Conservation (phyloP, 1,284 basidiomycete genomes). For the Meripilus lineatus region DNA sequence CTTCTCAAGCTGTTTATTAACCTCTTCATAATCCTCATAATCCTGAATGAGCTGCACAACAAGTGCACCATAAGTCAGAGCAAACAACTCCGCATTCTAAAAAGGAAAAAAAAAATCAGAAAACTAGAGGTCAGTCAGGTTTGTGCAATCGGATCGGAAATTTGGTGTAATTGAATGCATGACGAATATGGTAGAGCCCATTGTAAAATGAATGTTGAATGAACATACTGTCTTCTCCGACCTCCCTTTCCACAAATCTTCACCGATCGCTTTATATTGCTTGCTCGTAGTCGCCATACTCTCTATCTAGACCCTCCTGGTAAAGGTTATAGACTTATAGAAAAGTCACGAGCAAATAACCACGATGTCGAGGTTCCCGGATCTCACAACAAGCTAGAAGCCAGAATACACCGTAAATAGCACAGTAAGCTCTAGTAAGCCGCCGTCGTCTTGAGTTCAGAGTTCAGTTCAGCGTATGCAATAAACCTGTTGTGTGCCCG, state of each 20-base stretch:
- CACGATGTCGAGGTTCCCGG: too few relatives aligned
- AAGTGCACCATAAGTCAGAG: slow-evolving; percentile 94
- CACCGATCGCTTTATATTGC: slow-evolving; percentile 79
- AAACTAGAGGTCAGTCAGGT: slow-evolving; percentile 20
- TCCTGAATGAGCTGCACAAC: slow-evolving; percentile 99
- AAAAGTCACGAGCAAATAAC: too few relatives aligned
- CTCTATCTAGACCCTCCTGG: neutral
- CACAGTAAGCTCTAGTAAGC: too few relatives aligned
- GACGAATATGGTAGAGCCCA: slow-evolving; percentile 4
- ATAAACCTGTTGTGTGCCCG: too few relatives aligned
- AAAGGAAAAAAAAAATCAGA: too few relatives aligned
- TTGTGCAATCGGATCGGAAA: slow-evolving; percentile 3
- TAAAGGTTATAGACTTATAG: too few relatives aligned
- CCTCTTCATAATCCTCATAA: slow-evolving; percentile 95
- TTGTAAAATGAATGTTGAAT: neutral
- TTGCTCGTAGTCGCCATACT: slow-evolving; percentile 68
- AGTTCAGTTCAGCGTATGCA: too few relatives aligned
- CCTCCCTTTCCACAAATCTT: slow-evolving; percentile 88
- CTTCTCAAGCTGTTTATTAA: slow-evolving; percentile 79
- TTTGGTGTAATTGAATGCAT: too few relatives aligned
- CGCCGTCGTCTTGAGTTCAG: too few relatives aligned
- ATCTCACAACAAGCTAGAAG: too few relatives aligned
- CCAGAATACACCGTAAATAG: too few relatives aligned
- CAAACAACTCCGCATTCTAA: slow-evolving; percentile 96
- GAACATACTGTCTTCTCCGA: slow-evolving; percentile 83